Base-by-base conservation (phyloP, 2,329 filamentous ascomycete genomes). In the Talaromyces marneffei region DNA sequence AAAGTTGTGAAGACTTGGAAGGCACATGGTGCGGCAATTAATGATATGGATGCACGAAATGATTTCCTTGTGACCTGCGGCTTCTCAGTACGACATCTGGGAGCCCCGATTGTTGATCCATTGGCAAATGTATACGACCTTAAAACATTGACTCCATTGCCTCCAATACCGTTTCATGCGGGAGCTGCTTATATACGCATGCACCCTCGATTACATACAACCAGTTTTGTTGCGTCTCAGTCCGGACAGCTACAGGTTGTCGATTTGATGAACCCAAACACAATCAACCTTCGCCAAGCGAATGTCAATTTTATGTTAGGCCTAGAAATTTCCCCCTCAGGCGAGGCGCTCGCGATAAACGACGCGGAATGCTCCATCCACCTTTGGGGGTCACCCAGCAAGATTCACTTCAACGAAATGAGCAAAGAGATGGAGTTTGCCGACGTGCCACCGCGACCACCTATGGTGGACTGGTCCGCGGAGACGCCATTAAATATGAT, bases 21-120 rank as follows among this genome's bases (percentile, higher is more conserved):
- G 72, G 92, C 93, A 0, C 94, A 99, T 71, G 88, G 88, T 1
- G 90, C 91, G 8, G 85, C 87, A 57, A 90, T 99, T 72, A 96
- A 91, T 74, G 93, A 97, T 73, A 97, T 99, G 90, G 94, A 99
- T 77, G 91, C 92, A 8, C 90, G 94, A 71, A 91, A 94, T 70
- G 93, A 97, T 73, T 94, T 94, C 66, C 86, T 99, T 59, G 89
- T 97, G 23, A 97, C 94, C 4, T 99, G 94, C 74, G 94, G 94
- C 37, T 96, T 91, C 76, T 96, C 93, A 1, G 83, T 91, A 25
- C 86, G 93, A 66, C 91, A 92, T 69, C 82, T 90, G 66, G 85
- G 88, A 37, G 86, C 86, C 42, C 89, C 90, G 65, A 92, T 95
- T 79, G 85, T 95, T 35, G 94, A 99, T 71, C 91, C 92, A 0